These are phyloP conservation scores for Limonium bicolor DNA, from an alignment of 148 eudicot genomes.

Conservation along the genomic window DNA sequence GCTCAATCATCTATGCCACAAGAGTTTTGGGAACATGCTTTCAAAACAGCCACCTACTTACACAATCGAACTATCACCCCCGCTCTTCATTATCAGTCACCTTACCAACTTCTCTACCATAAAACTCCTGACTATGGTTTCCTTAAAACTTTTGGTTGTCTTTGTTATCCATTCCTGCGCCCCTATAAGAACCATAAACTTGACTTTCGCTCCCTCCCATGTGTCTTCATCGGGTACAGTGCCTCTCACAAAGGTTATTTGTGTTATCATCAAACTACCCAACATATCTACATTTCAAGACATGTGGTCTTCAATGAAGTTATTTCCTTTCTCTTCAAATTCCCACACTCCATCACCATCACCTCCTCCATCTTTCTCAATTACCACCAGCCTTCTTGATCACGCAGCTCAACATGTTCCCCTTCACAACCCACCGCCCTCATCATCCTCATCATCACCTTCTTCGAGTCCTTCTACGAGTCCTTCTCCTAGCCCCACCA, in stretches of 20 bases:
- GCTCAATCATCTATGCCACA: not conserved
- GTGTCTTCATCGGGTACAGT: not conserved
- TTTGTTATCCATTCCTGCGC: not conserved
- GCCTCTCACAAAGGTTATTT: not conserved
- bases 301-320: not conserved
- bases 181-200: not conserved
- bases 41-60: not conserved
- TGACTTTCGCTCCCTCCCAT: not conserved
- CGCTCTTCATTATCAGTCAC: not conserved
- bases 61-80: not conserved
- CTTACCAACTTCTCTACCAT: not conserved
- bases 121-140: not conserved
- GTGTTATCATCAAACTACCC: not conserved
- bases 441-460: no score
- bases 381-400: not conserved
- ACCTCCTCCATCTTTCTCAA: not conserved
- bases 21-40: conserved; percentile 4
- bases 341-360: not conserved
- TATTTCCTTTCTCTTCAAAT: not conserved
- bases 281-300: not conserved
- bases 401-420: no score
- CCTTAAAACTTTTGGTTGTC: not conserved
- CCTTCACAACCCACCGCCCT: no score
- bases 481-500: not conserved
- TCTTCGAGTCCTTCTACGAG: not conserved